Percentiles rank a stretch among this genome's conserved stretches.
These are phyloP conservation scores for Phytophthora foliorum DNA, from an alignment of 352 stramenopile genomes.

Conservation along the genomic window DNA sequence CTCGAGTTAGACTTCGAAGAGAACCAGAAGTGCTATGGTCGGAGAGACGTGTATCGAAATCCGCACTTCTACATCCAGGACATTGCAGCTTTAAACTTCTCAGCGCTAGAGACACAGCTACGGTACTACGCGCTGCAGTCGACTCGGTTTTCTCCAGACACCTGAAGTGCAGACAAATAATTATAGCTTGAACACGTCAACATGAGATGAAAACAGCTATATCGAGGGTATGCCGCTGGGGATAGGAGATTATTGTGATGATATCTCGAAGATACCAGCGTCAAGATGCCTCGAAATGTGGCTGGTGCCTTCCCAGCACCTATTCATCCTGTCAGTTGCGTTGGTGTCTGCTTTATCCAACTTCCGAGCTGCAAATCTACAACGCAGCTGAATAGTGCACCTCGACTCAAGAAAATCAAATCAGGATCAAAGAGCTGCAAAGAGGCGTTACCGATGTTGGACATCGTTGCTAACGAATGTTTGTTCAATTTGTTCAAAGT, in stretches of 20 bases:
- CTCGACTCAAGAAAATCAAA: not conserved
- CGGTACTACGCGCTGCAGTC: conserved; percentile 37
- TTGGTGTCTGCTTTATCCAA: too few species aligned
- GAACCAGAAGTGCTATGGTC: conserved; percentile 63
- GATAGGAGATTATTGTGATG: not conserved
- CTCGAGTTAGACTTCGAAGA: conserved; percentile 36
- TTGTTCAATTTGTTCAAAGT: not conserved
- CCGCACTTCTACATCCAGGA: conserved; percentile 48
- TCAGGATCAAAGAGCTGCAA: not conserved
- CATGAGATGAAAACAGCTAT: not conserved
- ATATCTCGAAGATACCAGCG: not conserved
- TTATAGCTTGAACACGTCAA: not conserved
- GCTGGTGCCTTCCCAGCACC: too few species aligned
- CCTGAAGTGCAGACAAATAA: not conserved
- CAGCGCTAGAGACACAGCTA: conserved; percentile 35
- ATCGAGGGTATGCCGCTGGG: not conserved
- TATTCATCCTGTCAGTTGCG: too few species aligned
- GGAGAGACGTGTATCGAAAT: conserved; percentile 35
- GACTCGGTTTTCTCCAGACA: conserved; percentile 1
- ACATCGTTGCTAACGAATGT: not conserved
- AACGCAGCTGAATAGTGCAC: not conserved
- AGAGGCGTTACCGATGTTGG: not conserved
- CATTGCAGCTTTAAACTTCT: conserved; percentile 32
- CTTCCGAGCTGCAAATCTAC: too few species aligned
- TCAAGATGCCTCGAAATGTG: too few species aligned